Conservation (phyloP, 176 grass and related monocot genomes). For the Oryza officinalis region DNA sequence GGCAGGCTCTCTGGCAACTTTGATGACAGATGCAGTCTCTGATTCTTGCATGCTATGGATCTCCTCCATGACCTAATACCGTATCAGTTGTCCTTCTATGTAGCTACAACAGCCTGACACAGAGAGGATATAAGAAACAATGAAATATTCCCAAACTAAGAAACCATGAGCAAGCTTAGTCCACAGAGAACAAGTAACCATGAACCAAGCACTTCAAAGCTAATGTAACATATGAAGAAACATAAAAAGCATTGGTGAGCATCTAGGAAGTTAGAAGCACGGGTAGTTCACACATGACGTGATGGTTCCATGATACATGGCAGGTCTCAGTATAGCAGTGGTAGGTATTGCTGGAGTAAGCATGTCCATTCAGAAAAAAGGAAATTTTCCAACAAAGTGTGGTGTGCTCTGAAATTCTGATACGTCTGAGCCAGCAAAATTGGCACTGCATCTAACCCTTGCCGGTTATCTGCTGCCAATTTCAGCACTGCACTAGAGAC, state of each 20-base stretch:
- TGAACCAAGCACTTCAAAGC: constrained; percentile 11
- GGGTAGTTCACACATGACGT: background rate
- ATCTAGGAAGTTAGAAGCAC: constrained; percentile 16
- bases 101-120: constrained; percentile 25
- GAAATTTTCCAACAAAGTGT: background rate
- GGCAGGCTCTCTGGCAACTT: constrained; percentile 77
- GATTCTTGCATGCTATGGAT: constrained; percentile 31
- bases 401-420: background rate
- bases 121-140: constrained; percentile 15
- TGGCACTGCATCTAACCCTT: background rate
- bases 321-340: background rate
- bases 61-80: constrained; percentile 51
- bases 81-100: constrained; percentile 13
- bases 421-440: background rate
- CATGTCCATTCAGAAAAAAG: background rate
- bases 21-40: constrained; percentile 44
- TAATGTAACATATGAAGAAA: background rate
- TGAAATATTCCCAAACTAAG: constrained; percentile 15
- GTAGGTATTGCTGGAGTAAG: background rate
- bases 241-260: constrained; percentile 4
- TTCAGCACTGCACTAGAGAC: background rate
- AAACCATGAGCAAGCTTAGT: constrained; percentile 10
- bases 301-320: background rate
- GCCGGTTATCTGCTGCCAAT: background rate
- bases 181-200: constrained; percentile 25